Conservation (phyloP, 768 basidiomycete genomes). For the Ephemerocybe angulata region DNA sequence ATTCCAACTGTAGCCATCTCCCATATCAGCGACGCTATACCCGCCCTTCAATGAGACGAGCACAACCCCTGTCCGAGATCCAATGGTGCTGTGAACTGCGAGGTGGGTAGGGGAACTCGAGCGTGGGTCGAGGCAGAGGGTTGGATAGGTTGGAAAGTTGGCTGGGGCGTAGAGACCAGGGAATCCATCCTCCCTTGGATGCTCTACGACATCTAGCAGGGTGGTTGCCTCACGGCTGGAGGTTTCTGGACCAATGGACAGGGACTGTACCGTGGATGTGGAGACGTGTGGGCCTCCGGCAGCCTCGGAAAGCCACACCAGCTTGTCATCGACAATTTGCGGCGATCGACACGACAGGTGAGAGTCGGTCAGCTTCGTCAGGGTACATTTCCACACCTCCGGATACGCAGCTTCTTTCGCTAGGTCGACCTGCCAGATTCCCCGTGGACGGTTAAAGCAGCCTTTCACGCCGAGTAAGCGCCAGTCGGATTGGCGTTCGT, state of each 20-base stretch:
- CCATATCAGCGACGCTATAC: constrained; percentile 24
- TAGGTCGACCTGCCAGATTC: constrained; percentile 50
- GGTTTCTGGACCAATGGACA: constrained; percentile 24
- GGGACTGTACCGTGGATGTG: constrained; percentile 46
- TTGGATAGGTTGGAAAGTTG: constrained; percentile 41
- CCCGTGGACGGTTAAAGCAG: constrained; percentile 57
- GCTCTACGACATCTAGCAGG: constrained; percentile 41
- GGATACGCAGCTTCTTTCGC: neutral
- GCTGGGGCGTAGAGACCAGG: constrained; percentile 61
- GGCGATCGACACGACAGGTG: constrained; percentile 58
- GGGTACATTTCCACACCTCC: neutral
- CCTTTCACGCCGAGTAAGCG: constrained; percentile 55
- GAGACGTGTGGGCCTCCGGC: constrained; percentile 60
- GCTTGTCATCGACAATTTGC: constrained; percentile 35
- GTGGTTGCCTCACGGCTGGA: constrained; percentile 10
- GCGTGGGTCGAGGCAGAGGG: constrained; percentile 7
- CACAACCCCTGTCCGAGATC: constrained; percentile 50
- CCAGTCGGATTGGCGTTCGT: constrained; percentile 54
- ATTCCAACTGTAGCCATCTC: constrained; percentile 47
- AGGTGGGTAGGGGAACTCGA: constrained; percentile 26
- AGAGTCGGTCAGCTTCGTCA: constrained; percentile 37
- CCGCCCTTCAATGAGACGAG: constrained; percentile 32
- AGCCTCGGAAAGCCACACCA: constrained; percentile 54
- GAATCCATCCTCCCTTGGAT: constrained; percentile 40
- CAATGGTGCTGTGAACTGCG: constrained; percentile 50